Evolutionary conservation across 306 rosid genomes (phyloP).

Genomic region (Lupinus albus): DNA sequence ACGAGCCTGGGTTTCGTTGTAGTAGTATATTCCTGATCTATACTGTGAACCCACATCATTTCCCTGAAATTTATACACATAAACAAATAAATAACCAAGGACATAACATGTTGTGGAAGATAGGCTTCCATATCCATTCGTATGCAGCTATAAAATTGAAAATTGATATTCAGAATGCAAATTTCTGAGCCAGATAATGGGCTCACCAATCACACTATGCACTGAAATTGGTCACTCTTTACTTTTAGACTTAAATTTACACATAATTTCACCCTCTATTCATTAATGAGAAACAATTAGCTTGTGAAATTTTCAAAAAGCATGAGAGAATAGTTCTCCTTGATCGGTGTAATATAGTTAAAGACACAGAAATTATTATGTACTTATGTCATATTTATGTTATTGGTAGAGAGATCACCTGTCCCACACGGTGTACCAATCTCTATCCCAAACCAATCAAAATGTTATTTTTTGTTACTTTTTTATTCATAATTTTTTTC

Average conservation of each 20-base stretch:
- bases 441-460: too few relatives aligned
- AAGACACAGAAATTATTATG: too few relatives aligned
- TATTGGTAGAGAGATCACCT: too few relatives aligned
- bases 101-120: slow-evolving; percentile 4
- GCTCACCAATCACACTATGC: neutral
- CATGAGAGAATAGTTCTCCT: too few relatives aligned
- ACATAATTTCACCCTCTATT: neutral
- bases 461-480: too few relatives aligned
- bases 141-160: neutral
- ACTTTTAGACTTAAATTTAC: too few relatives aligned
- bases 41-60: slow-evolving; percentile 78
- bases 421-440: too few relatives aligned
- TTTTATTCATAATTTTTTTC: too few relatives aligned
- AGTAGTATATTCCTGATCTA: slow-evolving; percentile 84
- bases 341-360: too few relatives aligned
- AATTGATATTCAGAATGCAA: neutral
- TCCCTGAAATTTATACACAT: slow-evolving; percentile 49
- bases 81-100: neutral
- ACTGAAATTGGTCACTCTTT: neutral
- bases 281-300: too few relatives aligned
- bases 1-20: slow-evolving; percentile 63
- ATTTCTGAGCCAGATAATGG: neutral
- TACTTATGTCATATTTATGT: too few relatives aligned
- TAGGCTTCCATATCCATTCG: neutral
- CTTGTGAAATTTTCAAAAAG: too few relatives aligned